Percentiles rank a stretch among this genome's conserved stretches.
Evolutionary conservation across 2,329 filamentous ascomycete genomes (phyloP).

Genomic region (Kalaharituber pfeilii): DNA sequence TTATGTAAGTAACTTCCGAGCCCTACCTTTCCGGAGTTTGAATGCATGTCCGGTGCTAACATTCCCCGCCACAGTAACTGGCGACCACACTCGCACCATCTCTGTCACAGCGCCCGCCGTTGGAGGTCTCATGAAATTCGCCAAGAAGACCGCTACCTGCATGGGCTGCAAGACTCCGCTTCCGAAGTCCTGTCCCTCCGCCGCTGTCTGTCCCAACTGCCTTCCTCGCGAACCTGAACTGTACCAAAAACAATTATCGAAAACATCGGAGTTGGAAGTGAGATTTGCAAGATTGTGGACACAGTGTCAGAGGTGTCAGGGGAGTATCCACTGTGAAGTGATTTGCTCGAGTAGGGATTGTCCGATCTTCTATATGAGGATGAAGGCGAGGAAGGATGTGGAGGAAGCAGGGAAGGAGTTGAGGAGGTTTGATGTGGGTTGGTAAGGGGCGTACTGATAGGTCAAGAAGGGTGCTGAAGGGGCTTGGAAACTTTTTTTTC

Average conservation of each 20-base stretch:
- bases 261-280: constrained; percentile 82
- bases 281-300: constrained; percentile 90
- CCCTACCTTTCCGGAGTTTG: not conserved
- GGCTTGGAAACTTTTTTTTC: too few relatives aligned
- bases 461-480: not conserved
- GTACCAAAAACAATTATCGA: constrained; percentile 77
- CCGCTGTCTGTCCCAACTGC: constrained; percentile 79
- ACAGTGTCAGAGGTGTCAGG: constrained; percentile 93
- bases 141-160: constrained; percentile 93
- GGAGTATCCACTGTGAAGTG: constrained; percentile 94
- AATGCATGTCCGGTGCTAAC: not conserved
- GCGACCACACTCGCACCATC: constrained; percentile 88
- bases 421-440: constrained; percentile 46
- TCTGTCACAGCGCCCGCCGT: constrained; percentile 79
- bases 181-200: constrained; percentile 59
- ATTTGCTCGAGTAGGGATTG: constrained; percentile 95
- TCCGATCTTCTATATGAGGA: constrained; percentile 98
- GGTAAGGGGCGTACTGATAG: not conserved
- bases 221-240: constrained; percentile 72
- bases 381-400: constrained; percentile 99
- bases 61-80: constrained; percentile 43
- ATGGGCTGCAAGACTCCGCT: constrained; percentile 99
- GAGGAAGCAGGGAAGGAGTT: constrained; percentile 89
- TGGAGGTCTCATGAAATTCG: constrained; percentile 93
- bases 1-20: constrained; percentile 33